These are phyloP conservation scores for Dendrobium chrysotoxum DNA, from an alignment of 106 monocot genomes.

Conservation along the genomic window DNA sequence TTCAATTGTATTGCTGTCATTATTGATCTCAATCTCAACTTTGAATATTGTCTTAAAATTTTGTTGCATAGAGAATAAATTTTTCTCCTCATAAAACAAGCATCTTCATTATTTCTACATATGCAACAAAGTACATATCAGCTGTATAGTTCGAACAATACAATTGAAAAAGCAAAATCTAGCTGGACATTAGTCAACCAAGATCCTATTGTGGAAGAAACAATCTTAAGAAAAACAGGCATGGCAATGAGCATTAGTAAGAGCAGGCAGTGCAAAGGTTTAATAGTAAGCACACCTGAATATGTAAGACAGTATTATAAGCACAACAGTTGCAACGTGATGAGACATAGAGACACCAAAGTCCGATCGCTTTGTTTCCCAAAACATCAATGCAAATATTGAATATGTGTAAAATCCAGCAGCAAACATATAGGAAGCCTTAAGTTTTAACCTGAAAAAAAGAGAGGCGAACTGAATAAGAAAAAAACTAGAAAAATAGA, in stretches of 20 bases:
- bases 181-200: neutral
- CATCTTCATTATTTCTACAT: neutral
- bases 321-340: conserved; percentile 68
- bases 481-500: neutral
- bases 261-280: neutral
- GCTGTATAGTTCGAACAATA: neutral
- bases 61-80: neutral
- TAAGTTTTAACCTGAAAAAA: conserved; percentile 53
- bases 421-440: conserved; percentile 74
- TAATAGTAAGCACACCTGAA: conserved; percentile 38
- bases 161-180: neutral
- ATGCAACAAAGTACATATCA: neutral
- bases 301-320: conserved; percentile 72
- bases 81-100: neutral
- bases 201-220: neutral
- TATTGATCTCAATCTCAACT: neutral
- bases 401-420: conserved; percentile 91
- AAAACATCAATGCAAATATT: conserved; percentile 84
- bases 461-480: conserved; percentile 7
- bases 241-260: neutral
- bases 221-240: neutral
- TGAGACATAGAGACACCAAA: conserved; percentile 93
- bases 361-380: conserved; percentile 90
- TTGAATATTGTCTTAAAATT: neutral
- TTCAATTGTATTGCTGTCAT: neutral